Percentiles rank a stretch among this genome's conserved stretches.
phyloP scores from a whole-genome alignment of 148 eudicot species.

The Hydrangea macrophylla region DNA sequence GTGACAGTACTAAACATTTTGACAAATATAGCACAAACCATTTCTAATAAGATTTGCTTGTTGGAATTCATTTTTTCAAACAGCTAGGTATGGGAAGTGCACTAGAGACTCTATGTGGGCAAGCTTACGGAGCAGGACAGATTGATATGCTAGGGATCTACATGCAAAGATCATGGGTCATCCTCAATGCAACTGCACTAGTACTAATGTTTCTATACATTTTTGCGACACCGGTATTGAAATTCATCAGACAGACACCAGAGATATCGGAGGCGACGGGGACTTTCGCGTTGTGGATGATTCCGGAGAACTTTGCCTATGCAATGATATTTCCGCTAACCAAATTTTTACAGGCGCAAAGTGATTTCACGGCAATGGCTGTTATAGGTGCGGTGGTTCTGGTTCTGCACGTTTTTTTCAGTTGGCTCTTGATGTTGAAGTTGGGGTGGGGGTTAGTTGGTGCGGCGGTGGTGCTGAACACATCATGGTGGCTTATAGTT shows the following conservation, averaged over 20 bases:
- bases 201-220: background rate
- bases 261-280: background rate
- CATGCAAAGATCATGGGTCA: slow-evolving; percentile 3
- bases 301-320: background rate
- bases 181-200: background rate
- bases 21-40: too few relatives aligned
- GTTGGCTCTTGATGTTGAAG: too few relatives aligned
- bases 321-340: background rate
- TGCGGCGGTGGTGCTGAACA: too few relatives aligned
- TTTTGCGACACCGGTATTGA: background rate
- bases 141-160: background rate
- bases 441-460: too few relatives aligned
- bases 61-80: too few relatives aligned
- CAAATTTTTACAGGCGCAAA: background rate
- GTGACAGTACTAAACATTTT: too few relatives aligned
- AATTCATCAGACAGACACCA: background rate
- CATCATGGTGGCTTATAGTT: too few relatives aligned
- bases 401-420: background rate
- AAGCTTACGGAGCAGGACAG: background rate
- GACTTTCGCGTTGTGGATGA: background rate
- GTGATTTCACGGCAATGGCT: background rate
- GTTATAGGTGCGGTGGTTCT: background rate
- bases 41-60: too few relatives aligned
- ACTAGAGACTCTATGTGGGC: background rate
- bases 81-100: background rate